Conservation (phyloP, 2,329 filamentous ascomycete genomes). For the Chlorencoelia australis region DNA sequence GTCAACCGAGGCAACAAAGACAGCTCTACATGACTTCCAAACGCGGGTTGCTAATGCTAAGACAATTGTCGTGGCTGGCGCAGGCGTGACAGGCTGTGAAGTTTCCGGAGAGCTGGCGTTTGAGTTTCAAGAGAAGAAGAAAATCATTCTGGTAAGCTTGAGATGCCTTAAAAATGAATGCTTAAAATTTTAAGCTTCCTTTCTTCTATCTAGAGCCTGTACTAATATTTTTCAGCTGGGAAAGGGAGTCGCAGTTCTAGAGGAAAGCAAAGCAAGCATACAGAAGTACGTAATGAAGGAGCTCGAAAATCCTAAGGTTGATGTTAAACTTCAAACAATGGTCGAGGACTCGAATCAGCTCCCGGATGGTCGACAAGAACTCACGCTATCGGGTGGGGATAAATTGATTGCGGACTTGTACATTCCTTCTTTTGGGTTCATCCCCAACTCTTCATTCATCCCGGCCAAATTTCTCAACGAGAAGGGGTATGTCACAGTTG, state of each 20-base stretch:
- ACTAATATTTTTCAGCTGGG: slow-evolving; percentile 14
- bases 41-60: slow-evolving; percentile 15
- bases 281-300: slow-evolving; percentile 29
- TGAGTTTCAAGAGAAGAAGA: slow-evolving; percentile 21
- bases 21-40: slow-evolving; percentile 15
- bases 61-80: slow-evolving; percentile 24
- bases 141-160: slow-evolving; percentile 19
- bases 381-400: slow-evolving; percentile 39
- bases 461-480: slow-evolving; percentile 35
- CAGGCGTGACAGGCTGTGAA: slow-evolving; percentile 27
- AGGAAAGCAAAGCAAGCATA: slow-evolving; percentile 15
- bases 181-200: slow-evolving; percentile 20
- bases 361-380: slow-evolving; percentile 37
- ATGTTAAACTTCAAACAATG: slow-evolving; percentile 34
- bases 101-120: slow-evolving; percentile 26
- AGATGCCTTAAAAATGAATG: background rate
- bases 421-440: slow-evolving; percentile 44
- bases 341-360: slow-evolving; percentile 30
- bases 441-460: slow-evolving; percentile 46
- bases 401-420: slow-evolving; percentile 43
- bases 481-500: slow-evolving; percentile 37
- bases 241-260: slow-evolving; percentile 25
- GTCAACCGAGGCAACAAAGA: slow-evolving; percentile 27
- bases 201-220: background rate
- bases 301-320: slow-evolving; percentile 41